Base-by-base conservation (phyloP, 2,329 filamentous ascomycete genomes). In the Botrytis sinoallii region DNA sequence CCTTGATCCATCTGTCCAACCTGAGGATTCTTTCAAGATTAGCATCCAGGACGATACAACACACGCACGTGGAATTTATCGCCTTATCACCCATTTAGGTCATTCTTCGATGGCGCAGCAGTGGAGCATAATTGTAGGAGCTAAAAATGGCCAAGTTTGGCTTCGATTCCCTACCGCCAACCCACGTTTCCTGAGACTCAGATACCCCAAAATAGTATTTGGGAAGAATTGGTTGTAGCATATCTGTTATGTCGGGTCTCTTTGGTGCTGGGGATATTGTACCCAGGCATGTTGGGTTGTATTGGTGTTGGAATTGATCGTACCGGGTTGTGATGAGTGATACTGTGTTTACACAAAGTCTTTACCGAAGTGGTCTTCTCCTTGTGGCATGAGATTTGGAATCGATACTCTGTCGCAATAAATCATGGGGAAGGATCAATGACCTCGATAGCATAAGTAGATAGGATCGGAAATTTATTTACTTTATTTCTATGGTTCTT, bases 21-120 rank as follows among this genome's bases (percentile, higher is more conserved):
- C 42, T 44, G 52, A 70, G 40, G 32, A 64, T 40, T 25, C 69
- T 18, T 29, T 57, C 66, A n/a, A 65, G 69, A 65, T 65, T 40
- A 65, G 14, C 22, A 42, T 42, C 32, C 29, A 52, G 42, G 25
- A 65, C 52, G 32, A 71, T 64, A 25, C 59, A 32, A 71, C 59
- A 38, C 29, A 32, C 60, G 44, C 57, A 65, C 69, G 69, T 71
- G 69, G 69, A 4, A 40, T 52, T 65, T 29, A 22, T 71, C 69
- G 59, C 52, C 52, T 35, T 70, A 14, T 38, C 40, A 46, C 38
- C 40, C 18, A 14, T 60, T 70, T 10, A 35, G 29, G 55, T 61
- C 38, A 38, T 70, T 68, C 35, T 57, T 55, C 18, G 35, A 57
- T 57, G 66, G 66, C 66, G 66, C 66, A 68, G 66, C 66, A 22